Evolutionary conservation across 169 alveolate species (phyloP).

Genomic region (Cryptosporidium sp.): DNA sequence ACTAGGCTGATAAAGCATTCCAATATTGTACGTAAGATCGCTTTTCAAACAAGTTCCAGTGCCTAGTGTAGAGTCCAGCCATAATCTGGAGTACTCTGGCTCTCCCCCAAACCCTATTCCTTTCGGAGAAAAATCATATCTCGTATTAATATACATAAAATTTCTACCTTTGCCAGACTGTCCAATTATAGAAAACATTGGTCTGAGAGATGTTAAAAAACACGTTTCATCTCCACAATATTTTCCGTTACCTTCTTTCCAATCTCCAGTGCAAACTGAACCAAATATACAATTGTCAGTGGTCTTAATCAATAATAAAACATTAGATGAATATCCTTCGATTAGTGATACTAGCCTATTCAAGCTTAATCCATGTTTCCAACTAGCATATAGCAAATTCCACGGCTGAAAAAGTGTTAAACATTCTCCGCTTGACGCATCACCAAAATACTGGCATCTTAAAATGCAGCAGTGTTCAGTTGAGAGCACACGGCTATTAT

Average conservation of each 20-base stretch:
- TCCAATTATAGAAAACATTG: constrained; percentile 31
- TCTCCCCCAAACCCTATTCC: constrained; percentile 75
- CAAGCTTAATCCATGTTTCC: constrained; percentile 74
- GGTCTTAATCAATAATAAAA: constrained; percentile 37
- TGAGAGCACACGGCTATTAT: constrained; percentile 34
- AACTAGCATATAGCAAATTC: constrained; percentile 73
- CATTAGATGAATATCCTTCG: constrained; percentile 59
- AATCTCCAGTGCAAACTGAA: constrained; percentile 59
- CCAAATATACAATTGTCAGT: constrained; percentile 66
- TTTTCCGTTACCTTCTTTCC: constrained; percentile 75
- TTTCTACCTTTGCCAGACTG: constrained; percentile 67
- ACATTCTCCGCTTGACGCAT: constrained; percentile 36
- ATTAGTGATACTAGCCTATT: constrained; percentile 35
- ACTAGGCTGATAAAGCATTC: constrained; percentile 54
- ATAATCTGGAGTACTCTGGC: constrained; percentile 61
- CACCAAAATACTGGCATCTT: constrained; percentile 55
- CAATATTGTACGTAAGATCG: constrained; percentile 54
- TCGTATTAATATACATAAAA: constrained; percentile 64
- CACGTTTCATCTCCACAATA: constrained; percentile 71
- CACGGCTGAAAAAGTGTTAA: constrained; percentile 59
- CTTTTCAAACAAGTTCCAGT: constrained; percentile 63
- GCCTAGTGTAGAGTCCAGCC: constrained; percentile 57
- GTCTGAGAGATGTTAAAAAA: constrained; percentile 38
- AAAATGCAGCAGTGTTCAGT: constrained; percentile 51
- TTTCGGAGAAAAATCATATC: constrained; percentile 71